Evolutionary conservation across 2,329 filamentous ascomycete genomes (phyloP).

Genomic region (Penicillium sp.): DNA sequence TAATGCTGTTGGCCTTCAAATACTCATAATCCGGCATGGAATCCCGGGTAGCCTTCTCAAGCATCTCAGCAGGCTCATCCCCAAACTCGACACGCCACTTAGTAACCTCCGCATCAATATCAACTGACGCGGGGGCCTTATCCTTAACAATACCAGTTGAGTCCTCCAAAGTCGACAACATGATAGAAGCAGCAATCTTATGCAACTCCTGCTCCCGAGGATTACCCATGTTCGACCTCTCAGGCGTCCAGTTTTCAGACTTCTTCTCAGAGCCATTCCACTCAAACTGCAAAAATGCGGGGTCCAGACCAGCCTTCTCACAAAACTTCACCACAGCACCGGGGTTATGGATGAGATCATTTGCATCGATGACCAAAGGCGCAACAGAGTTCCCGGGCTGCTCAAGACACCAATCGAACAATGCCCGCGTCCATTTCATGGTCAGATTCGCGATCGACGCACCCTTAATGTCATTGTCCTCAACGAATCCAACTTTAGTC

Average conservation of each 20-base stretch:
- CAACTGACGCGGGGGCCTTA: conserved; percentile 24
- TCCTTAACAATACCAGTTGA: conserved; percentile 36
- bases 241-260: not conserved
- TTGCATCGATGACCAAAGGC: conserved; percentile 37
- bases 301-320: conserved; percentile 32
- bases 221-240: not conserved
- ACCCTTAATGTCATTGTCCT: conserved; percentile 9
- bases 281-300: conserved; percentile 25
- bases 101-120: conserved; percentile 31
- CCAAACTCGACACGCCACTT: conserved; percentile 42
- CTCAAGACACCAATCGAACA: conserved; percentile 36
- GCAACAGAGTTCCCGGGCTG: conserved; percentile 10
- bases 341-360: conserved; percentile 37
- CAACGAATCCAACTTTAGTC: conserved; percentile 7
- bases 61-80: conserved; percentile 20
- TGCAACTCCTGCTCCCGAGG: not conserved
- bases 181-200: conserved; percentile 8
- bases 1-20: conserved; percentile 29
- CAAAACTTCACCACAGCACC: conserved; percentile 26
- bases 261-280: conserved; percentile 27
- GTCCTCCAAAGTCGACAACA: conserved; percentile 30
- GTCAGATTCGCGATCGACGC: conserved; percentile 22
- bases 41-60: conserved; percentile 29
- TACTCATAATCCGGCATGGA: conserved; percentile 45
- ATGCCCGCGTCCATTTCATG: conserved; percentile 28